Evolutionary conservation across 1,284 basidiomycete genomes (phyloP), one percentile per base, ranked within the genome.

Genomic region (Wolfiporia cocos): DNA sequence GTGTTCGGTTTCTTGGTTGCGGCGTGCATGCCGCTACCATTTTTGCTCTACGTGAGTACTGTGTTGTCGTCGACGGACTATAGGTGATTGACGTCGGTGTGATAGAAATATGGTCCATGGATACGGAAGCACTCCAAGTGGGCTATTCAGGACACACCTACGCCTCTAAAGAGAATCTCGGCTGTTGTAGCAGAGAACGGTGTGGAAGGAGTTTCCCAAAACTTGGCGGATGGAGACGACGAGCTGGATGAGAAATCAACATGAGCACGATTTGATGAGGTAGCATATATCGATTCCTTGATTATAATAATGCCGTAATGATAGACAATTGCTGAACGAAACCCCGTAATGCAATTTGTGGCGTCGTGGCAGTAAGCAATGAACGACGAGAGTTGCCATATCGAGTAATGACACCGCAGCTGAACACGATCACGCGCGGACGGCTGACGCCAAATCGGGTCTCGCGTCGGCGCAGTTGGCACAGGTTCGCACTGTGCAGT

Each of bases 1-100:
- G 64, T 86, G 10, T 78, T 86, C 51, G 82, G 71, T 5, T 73
- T 74, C 53, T 50, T 84, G 24, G 64, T 76, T 3, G 56, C 78
- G 3, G 62, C 62, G 1, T 83, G 78, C 54, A 70, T 70, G 48
- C 83, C 82, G 5, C 59, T 76, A 30, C 73, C 71, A 4, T 59
- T 70, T 17, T 49, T 74, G 22, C 73, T 76, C 49, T 74, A 58
- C 55, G 73, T 73, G 49, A 53, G 69, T 64, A 5, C 19, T 26
- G 9, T 15, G 19, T 37, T 20, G 31, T 15, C 30, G 31, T 19
- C 33, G 15, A 29, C n/a, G 37, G 17, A n/a, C n/a, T n/a, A n/a
- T n/a, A n/a, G n/a, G n/a, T n/a, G n/a, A n/a, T n/a, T n/a, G n/a
- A n/a, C n/a, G n/a, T 28, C n/a, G 11, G 12, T 22, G 19, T n/a